Percentiles rank a stretch among this genome's conserved stretches.
These are phyloP conservation scores for Elasticomyces elasticus DNA, from an alignment of 495 filamentous ascomycete species.

Conservation along the genomic window DNA sequence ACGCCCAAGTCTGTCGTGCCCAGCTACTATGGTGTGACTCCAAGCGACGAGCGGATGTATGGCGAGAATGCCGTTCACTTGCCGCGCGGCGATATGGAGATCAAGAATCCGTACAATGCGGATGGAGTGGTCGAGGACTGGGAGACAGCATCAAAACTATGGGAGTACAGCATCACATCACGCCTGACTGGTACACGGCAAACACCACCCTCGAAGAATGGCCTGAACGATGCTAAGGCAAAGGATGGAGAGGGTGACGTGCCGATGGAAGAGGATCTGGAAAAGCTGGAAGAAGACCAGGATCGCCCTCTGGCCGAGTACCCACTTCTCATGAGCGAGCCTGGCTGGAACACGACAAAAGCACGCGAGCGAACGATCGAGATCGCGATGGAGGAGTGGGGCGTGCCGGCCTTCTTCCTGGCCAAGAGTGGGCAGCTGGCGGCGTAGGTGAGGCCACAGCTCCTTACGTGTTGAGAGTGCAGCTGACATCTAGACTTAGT, in stretches of 20 bases:
- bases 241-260: slow-evolving; percentile 28
- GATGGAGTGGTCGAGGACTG: slow-evolving; percentile 94
- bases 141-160: slow-evolving; percentile 80
- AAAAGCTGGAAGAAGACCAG: slow-evolving; percentile 57
- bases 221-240: slow-evolving; percentile 59
- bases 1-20: slow-evolving; percentile 86
- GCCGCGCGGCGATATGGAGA: slow-evolving; percentile 62
- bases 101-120: slow-evolving; percentile 79
- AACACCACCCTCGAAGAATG: slow-evolving; percentile 58
- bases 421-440: slow-evolving; percentile 58
- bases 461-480: neutral
- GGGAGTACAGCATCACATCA: slow-evolving; percentile 79
- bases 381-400: slow-evolving; percentile 92
- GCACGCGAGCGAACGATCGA: slow-evolving; percentile 85
- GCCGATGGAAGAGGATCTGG: slow-evolving; percentile 49
- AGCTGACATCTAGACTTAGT: slow-evolving; percentile 31
- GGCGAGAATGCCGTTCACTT: slow-evolving; percentile 81
- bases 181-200: slow-evolving; percentile 58
- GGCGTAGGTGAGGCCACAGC: slow-evolving; percentile 41
- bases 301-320: slow-evolving; percentile 79
- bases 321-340: slow-evolving; percentile 88
- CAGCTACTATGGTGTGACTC: slow-evolving; percentile 67
- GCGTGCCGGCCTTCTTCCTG: slow-evolving; percentile 84
- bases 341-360: slow-evolving; percentile 81
- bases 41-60: slow-evolving; percentile 52